A percentile compares a stretch with the other conserved stretches of the same genome.
phyloP scores from a whole-genome alignment of 192 early-diverging fungal genomes.

The Spizellomyces punctatus region DNA sequence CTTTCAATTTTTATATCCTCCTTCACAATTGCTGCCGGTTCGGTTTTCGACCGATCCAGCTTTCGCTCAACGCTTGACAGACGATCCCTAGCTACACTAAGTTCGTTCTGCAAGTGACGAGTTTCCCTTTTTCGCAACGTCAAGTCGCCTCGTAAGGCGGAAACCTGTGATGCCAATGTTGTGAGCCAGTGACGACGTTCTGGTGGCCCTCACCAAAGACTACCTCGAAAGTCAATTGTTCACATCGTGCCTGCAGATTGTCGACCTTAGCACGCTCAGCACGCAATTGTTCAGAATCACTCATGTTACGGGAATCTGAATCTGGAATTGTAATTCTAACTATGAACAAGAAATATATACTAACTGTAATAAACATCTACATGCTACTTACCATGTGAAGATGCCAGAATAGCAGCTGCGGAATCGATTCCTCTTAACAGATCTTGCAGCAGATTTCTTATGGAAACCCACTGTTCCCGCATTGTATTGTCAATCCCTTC shows the following conservation, averaged over 20 bases:
- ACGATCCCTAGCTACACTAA: neutral
- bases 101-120: constrained; percentile 3
- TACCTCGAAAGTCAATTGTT: neutral
- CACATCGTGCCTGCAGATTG: constrained; percentile 15
- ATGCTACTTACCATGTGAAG: too few relatives aligned
- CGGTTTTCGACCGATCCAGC: constrained; percentile 16
- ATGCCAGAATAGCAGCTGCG: too few relatives aligned
- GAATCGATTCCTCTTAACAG: too few relatives aligned
- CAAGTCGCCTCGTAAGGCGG: neutral
- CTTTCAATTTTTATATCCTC: neutral
- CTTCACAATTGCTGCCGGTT: neutral
- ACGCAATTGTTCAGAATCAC: neutral
- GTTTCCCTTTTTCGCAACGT: constrained; percentile 1
- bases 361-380: too few relatives aligned
- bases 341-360: too few relatives aligned
- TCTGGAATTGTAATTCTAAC: too few relatives aligned
- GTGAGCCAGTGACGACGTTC: too few relatives aligned
- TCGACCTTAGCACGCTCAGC: constrained; percentile 19
- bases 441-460: too few relatives aligned
- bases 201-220: neutral
- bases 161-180: too few relatives aligned
- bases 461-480: too few relatives aligned
- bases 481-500: too few relatives aligned
- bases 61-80: constrained; percentile 6
- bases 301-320: too few relatives aligned